A percentile compares a stretch with the other conserved stretches of the same genome.
Conservation (phyloP, 2,329 filamentous ascomycete species). For the Truncatella angustata region DNA sequence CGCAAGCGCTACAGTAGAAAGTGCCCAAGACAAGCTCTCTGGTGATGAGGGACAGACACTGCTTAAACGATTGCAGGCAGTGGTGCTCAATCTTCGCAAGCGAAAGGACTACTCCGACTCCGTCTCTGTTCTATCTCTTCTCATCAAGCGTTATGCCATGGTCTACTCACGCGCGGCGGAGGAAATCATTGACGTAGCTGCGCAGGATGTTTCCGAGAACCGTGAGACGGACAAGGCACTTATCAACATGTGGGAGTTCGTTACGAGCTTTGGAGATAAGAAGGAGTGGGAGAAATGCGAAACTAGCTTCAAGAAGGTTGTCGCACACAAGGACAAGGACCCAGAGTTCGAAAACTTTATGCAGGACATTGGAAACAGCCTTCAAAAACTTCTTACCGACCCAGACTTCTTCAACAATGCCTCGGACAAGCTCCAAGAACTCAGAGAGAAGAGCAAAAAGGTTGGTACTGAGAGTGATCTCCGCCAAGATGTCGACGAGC, state of each 20-base stretch:
- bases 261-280: slow-evolving; percentile 75
- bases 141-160: slow-evolving; percentile 76
- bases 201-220: slow-evolving; percentile 73
- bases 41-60: slow-evolving; percentile 73
- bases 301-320: slow-evolving; percentile 63
- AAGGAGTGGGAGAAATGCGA: slow-evolving; percentile 76
- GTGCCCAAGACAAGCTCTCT: slow-evolving; percentile 69
- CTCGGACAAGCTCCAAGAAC: slow-evolving; percentile 50
- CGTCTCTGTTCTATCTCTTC: slow-evolving; percentile 71
- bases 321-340: slow-evolving; percentile 73
- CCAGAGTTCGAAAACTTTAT: slow-evolving; percentile 80
- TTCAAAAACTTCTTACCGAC: slow-evolving; percentile 81
- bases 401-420: slow-evolving; percentile 81
- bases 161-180: slow-evolving; percentile 73
- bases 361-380: slow-evolving; percentile 66
- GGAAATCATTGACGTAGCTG: slow-evolving; percentile 62
- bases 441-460: slow-evolving; percentile 57
- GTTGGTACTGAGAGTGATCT: slow-evolving; percentile 67
- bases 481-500: slow-evolving; percentile 67
- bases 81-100: slow-evolving; percentile 70
- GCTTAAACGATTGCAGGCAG: slow-evolving; percentile 71
- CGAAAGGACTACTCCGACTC: slow-evolving; percentile 83
- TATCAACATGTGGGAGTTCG: slow-evolving; percentile 75
- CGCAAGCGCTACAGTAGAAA: slow-evolving; percentile 54
- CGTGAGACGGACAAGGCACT: slow-evolving; percentile 72